Percentiles rank a stretch among this genome's conserved stretches.
Evolutionary conservation across 768 basidiomycete species (phyloP).

Genomic region (Obba rivulosa): DNA sequence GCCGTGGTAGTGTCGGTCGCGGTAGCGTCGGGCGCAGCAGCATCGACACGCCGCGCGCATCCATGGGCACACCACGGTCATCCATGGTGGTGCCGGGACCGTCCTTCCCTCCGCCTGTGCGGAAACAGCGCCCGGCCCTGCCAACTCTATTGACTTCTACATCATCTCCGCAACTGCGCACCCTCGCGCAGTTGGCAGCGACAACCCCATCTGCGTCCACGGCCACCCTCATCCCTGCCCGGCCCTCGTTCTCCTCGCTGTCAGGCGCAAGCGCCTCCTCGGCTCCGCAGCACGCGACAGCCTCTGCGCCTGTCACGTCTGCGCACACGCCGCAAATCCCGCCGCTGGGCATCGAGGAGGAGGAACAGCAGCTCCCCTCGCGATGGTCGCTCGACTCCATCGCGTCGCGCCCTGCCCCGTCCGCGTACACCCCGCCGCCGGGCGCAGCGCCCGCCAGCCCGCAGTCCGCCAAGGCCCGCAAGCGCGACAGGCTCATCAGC

Average conservation of each 20-base stretch:
- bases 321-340: neutral
- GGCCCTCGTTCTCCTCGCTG: slow-evolving; percentile 6
- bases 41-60: neutral
- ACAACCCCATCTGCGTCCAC: slow-evolving; percentile 16
- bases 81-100: too few species aligned
- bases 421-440: neutral
- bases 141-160: slow-evolving; percentile 18
- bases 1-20: too few species aligned
- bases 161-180: slow-evolving; percentile 21
- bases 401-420: slow-evolving; percentile 10
- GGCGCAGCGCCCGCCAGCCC: neutral
- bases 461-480: slow-evolving; percentile 7
- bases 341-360: neutral
- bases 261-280: slow-evolving; percentile 6
- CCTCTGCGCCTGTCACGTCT: slow-evolving; percentile 10
- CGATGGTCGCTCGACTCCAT: slow-evolving; percentile 26
- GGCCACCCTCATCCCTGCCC: slow-evolving; percentile 1
- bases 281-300: slow-evolving; percentile 5
- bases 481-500: slow-evolving; percentile 24
- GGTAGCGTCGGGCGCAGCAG: slow-evolving; percentile 6
- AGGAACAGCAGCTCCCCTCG: slow-evolving; percentile 14
- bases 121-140: slow-evolving; percentile 17
- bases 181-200: slow-evolving; percentile 16
- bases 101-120: neutral
- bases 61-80: too few species aligned